These are phyloP conservation scores for Kondoa subrosea DNA, from an alignment of 768 basidiomycete species.

Conservation along the genomic window DNA sequence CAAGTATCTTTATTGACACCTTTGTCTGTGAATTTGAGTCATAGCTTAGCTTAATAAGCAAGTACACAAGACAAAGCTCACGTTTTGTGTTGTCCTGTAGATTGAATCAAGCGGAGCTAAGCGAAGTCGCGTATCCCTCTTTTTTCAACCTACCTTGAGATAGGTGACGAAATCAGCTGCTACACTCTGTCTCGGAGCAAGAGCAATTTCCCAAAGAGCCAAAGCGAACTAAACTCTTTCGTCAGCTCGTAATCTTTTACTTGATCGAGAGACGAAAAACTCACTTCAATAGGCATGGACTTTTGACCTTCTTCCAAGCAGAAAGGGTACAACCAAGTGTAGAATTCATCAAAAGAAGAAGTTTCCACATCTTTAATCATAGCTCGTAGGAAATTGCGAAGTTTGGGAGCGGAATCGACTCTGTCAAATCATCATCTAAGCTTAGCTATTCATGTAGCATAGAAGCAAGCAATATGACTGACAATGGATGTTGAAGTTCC, in stretches of 20 bases:
- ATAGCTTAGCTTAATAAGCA: not conserved
- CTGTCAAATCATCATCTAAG: conserved; percentile 1
- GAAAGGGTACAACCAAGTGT: not conserved
- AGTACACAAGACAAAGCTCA: no score
- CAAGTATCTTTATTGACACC: conserved; percentile 3
- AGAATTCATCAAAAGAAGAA: conserved; percentile 3
- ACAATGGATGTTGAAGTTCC: not conserved
- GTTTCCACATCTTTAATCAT: not conserved
- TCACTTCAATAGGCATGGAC: not conserved
- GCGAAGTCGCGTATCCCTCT: no score
- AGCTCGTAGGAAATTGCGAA: not conserved
- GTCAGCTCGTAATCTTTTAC: not conserved
- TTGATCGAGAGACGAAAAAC: not conserved
- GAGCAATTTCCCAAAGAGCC: not conserved
- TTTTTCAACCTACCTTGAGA: not conserved
- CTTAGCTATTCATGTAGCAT: no score
- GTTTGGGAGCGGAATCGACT: not conserved
- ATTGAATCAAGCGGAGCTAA: no score
- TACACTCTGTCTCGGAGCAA: not conserved
- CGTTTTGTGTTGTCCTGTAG: no score
- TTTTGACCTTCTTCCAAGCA: conserved; percentile 7
- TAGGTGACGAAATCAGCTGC: conserved; percentile 1
- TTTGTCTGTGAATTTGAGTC: not conserved
- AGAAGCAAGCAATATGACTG: not conserved
- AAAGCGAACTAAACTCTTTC: not conserved